These are phyloP conservation scores for Aureobasidium sp. DNA, from an alignment of 2,329 filamentous ascomycete genomes.

Conservation along the genomic window DNA sequence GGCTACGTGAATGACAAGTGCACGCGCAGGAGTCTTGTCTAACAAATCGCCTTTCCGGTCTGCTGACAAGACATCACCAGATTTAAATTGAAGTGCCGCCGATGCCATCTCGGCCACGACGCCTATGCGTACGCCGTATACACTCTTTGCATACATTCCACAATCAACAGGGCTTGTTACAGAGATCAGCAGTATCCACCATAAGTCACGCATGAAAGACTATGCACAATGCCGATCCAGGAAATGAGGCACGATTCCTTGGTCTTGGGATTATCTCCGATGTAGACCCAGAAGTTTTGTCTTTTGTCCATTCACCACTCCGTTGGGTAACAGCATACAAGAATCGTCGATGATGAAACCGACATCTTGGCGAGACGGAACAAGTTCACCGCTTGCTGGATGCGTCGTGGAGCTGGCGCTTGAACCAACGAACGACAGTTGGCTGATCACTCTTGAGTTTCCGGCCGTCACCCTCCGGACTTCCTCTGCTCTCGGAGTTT, in stretches of 20 bases:
- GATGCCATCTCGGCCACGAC: not conserved
- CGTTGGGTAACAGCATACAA: not conserved
- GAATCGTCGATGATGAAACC: not conserved
- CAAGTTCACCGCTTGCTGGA: not conserved
- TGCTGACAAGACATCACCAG: not conserved
- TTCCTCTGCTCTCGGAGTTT: not conserved
- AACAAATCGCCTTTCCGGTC: not conserved
- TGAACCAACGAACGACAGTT: not conserved
- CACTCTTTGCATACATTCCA: not conserved
- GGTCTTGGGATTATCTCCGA: not conserved
- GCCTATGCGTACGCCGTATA: not conserved
- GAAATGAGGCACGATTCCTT: not conserved
- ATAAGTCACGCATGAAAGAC: not conserved
- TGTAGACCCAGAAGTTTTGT: not conserved
- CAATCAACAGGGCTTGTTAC: not conserved
- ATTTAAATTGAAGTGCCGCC: not conserved
- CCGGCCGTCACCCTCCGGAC: not conserved
- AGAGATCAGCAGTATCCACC: slow-evolving; percentile 2
- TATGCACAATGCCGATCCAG: not conserved
- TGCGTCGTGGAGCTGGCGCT: not conserved
- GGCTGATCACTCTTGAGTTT: not conserved
- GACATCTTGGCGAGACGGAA: slow-evolving; percentile 3
- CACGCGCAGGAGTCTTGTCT: not conserved
- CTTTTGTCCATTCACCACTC: not conserved
- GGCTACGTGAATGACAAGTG: not conserved